Evolutionary conservation across 177 flowering plant species (phyloP), one percentile per base, ranked within the genome.

Genomic region (Vitis hybrid): DNA sequence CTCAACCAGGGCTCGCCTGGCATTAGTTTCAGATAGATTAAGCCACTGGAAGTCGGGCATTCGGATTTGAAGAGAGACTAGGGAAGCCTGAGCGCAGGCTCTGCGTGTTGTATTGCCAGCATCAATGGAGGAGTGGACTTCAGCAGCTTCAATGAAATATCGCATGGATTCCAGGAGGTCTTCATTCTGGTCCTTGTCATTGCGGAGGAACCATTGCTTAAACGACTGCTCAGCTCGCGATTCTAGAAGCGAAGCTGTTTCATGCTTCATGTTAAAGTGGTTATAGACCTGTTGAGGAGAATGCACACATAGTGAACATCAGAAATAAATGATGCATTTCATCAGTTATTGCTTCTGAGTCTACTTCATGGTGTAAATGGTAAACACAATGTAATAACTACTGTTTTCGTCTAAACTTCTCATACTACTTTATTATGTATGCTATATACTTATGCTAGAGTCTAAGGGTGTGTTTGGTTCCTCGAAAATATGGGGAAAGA

Each of bases 201-300:
- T 72, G 35, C 87, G 86, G 35, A 72, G 84, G 74, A 85, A 80
- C 97, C 98, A 93, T 74, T 77, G 81, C 56, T 79, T 82, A 59
- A 74, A 85, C 40, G 92, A 85, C 66, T 85, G 89, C 71, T 70
- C 72, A 15, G 97, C 98, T 56, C 91, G 93, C 18, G 89, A 84
- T 82, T 96, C 98, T 52, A 96, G 74, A 68, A 96, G 87, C 51
- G 93, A 75, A 60, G 99, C 98, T 49, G 95, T 89, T 78, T 96
- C 99, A 69, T 96, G 91, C 81, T 91, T 96, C 98, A 93, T 91
- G 81, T 89, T 93, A 73, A 93, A 96, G 85, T 93, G 99, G 52
- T 86, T 90, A 77, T 93, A 96, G 10, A 96, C 97, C 99, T 96
- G 89, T 11, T 11, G 32, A 56, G 63, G 50, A 65, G 50, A 19